phyloP scores from a whole-genome alignment of 2,329 filamentous ascomycete genomes.

The Apiospora hydei region DNA sequence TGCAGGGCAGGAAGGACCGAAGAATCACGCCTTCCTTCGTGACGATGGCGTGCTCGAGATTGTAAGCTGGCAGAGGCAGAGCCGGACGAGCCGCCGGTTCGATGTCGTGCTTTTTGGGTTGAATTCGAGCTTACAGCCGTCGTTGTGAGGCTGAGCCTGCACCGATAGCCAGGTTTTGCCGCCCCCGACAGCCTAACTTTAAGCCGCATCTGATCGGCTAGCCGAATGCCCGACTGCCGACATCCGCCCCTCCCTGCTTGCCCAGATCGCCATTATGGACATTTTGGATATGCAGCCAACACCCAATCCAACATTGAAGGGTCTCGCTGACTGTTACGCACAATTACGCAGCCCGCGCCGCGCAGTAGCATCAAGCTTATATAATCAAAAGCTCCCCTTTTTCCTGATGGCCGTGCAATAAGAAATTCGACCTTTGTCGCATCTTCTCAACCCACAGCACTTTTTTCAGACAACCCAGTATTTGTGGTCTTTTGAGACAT shows the following conservation, averaged over 20 bases:
- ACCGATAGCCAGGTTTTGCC: slow-evolving; percentile 28
- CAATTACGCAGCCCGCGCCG: neutral
- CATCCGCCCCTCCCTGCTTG: neutral
- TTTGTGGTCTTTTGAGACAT: neutral
- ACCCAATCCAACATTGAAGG: neutral
- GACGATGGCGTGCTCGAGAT: slow-evolving; percentile 28
- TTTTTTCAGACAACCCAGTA: neutral
- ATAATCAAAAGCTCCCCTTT: neutral
- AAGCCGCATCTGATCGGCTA: slow-evolving; percentile 27
- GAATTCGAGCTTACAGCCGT: slow-evolving; percentile 21
- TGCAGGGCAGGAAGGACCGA: neutral
- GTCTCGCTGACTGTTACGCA: neutral
- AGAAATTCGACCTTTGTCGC: neutral
- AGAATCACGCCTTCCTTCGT: slow-evolving; percentile 25
- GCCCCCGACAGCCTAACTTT: slow-evolving; percentile 27
- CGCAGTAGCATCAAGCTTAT: neutral
- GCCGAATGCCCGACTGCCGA: neutral
- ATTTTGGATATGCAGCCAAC: neutral
- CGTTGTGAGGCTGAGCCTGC: slow-evolving; percentile 19
- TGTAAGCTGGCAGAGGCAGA: neutral
- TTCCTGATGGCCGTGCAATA: neutral
- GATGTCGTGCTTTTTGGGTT: slow-evolving; percentile 23
- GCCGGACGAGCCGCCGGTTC: slow-evolving; percentile 17
- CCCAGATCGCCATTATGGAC: neutral
- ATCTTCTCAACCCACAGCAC: neutral